Percentiles rank a stretch among this genome's conserved stretches.
Conservation (phyloP, 2,329 filamentous ascomycete genomes). For the Phialophora macrospora region DNA sequence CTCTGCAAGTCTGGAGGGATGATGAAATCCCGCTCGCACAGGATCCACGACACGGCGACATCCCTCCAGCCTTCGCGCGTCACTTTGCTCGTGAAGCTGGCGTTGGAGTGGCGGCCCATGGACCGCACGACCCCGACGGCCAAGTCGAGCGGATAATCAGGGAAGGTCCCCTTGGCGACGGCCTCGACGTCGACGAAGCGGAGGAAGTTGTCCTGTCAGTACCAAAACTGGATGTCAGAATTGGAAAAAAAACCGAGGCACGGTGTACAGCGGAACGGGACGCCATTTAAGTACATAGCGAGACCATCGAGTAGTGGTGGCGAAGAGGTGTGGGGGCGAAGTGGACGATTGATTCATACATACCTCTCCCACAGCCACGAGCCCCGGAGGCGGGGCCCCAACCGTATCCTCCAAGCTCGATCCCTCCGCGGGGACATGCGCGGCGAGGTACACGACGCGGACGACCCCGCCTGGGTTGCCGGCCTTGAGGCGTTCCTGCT, state of each 20-base stretch:
- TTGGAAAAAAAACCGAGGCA: too few relatives aligned
- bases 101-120: constrained; percentile 39
- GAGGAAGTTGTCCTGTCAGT: constrained; percentile 10
- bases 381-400: neutral
- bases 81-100: constrained; percentile 42
- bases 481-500: constrained; percentile 32
- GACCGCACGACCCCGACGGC: constrained; percentile 33
- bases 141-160: constrained; percentile 17
- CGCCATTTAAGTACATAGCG: too few relatives aligned
- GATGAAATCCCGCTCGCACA: constrained; percentile 42
- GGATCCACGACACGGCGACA: constrained; percentile 44
- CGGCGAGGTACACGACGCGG: constrained; percentile 16
- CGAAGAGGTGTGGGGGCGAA: too few relatives aligned
- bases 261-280: too few relatives aligned
- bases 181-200: neutral
- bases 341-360: too few relatives aligned
- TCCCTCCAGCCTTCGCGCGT: constrained; percentile 45
- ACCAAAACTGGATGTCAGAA: neutral
- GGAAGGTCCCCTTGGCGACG: neutral
- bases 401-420: neutral
- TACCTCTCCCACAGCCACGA: neutral
- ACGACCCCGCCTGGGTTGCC: constrained; percentile 33
- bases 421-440: constrained; percentile 2
- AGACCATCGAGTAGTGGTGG: too few relatives aligned
- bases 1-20: constrained; percentile 42